A percentile compares a stretch with the other conserved stretches of the same genome.
These are phyloP conservation scores for Talinum fruticosum DNA, from an alignment of 148 eudicot species.

Conservation along the genomic window DNA sequence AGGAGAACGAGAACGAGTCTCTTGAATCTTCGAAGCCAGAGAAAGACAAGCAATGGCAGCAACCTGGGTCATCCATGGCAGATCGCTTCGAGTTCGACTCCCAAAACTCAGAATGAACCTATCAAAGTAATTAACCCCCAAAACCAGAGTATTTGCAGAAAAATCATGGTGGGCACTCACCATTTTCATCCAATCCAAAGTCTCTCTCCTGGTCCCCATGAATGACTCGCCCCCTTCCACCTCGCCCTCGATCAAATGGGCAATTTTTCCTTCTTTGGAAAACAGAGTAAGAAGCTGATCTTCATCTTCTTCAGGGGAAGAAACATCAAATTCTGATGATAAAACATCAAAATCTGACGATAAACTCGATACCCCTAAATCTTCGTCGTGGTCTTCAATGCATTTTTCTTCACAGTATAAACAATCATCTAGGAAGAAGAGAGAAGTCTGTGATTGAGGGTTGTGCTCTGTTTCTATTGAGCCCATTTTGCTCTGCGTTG, in stretches of 20 bases:
- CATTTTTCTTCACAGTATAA: constrained; percentile 25
- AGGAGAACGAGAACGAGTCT: constrained; percentile 63
- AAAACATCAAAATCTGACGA: not conserved
- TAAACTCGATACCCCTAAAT: not conserved
- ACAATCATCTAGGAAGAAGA: constrained; percentile 15
- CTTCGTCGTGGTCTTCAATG: constrained; percentile 1
- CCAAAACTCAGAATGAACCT: constrained; percentile 44
- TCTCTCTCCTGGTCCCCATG: constrained; percentile 42
- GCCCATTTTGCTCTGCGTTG: constrained; percentile 17
- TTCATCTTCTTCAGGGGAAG: constrained; percentile 20
- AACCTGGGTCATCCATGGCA: constrained; percentile 77
- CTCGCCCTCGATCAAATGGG: constrained; percentile 13
- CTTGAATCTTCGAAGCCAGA: constrained; percentile 81
- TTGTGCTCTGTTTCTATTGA: constrained; percentile 19
- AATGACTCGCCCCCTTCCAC: constrained; percentile 15
- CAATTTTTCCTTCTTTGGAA: constrained; percentile 41
- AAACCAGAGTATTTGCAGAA: constrained; percentile 39
- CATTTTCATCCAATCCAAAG: constrained; percentile 61
- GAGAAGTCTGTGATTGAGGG: constrained; percentile 8
- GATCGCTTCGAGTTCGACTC: constrained; percentile 49
- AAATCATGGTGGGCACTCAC: constrained; percentile 55
- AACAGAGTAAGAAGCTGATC: constrained; percentile 43
- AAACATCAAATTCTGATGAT: not conserved
- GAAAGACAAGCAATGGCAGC: constrained; percentile 80
- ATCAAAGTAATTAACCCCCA: constrained; percentile 69